Base-by-base conservation (phyloP, 305 asterid species). In the Rubia balearica region DNA sequence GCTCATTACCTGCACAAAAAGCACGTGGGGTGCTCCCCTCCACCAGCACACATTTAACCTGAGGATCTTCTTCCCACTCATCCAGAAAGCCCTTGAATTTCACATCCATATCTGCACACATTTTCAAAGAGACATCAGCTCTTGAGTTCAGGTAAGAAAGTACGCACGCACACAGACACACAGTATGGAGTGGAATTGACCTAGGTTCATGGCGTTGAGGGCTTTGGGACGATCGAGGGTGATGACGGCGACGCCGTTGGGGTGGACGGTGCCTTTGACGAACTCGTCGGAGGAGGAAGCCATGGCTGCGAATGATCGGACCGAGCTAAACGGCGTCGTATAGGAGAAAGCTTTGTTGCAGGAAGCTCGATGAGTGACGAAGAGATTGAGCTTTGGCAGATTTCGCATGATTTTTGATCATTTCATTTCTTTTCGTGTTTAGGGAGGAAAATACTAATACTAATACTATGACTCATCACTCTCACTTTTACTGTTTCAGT, bases 181-280 rank as follows among this genome's bases (percentile, higher is more conserved):
- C 17, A 16, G 57, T 51, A 45, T 45, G 38, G 63, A 0, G 68
- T 1, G 16, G 17, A 7, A 5, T 38, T 56, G 27, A 92, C 97
- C 98, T 74, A 90, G 55, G 81, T 85, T 88, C 97, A 93, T 90
- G 46, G 98, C 98, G 68, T 93, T 93, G 74, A 93, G 97, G 70
- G 95, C 97, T 74, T 93, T 93, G 72, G 96, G 89, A 73, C 98
- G 98, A 81, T 93, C 96, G n/a, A 93, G 97, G 79, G 98, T 90
- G 82, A 93, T 83, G 70, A 88, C 70, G 21, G 96, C 96, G 75
- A 86, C 84, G 82, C 97, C 97, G 74, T 89, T 93, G 5, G 87
- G 88, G 63, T 84, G 85, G 45, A 93, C 94, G 65, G 78, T 88
- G 75, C 96, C 97, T 70, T 74, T 86, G 51, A 93, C 95, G 70